Percentiles rank a stretch among this genome's conserved stretches.
Conservation (phyloP, 352 stramenopile species). For the Phytophthora pluvialis region DNA sequence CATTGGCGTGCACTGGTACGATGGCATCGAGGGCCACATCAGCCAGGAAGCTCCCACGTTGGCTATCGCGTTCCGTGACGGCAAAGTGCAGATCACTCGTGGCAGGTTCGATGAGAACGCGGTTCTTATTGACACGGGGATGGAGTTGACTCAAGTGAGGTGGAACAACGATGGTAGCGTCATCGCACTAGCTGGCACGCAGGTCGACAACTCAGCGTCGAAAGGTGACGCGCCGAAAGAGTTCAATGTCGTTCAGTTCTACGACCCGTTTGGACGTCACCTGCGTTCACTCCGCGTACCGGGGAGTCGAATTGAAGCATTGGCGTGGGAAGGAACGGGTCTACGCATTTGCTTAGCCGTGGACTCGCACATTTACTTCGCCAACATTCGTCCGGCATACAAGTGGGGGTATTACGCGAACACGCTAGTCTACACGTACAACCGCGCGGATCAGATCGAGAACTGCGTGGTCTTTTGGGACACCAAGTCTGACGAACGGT, state of each 20-base stretch:
- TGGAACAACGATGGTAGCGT: slow-evolving; percentile 95
- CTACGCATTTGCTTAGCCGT: slow-evolving; percentile 93
- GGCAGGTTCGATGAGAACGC: slow-evolving; percentile 87
- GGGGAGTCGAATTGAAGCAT: slow-evolving; percentile 81
- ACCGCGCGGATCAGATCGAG: slow-evolving; percentile 87
- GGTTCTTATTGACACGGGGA: slow-evolving; percentile 92
- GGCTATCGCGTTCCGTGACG: slow-evolving; percentile 92
- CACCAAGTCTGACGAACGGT: slow-evolving; percentile 85
- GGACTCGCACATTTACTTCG: slow-evolving; percentile 96
- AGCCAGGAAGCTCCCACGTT: slow-evolving; percentile 90
- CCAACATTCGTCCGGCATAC: slow-evolving; percentile 93
- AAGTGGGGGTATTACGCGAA: slow-evolving; percentile 91
- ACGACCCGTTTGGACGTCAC: slow-evolving; percentile 87
- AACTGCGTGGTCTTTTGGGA: slow-evolving; percentile 94
- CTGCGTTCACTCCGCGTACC: slow-evolving; percentile 91
- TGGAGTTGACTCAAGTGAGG: slow-evolving; percentile 80
- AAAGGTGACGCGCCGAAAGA: slow-evolving; percentile 55
- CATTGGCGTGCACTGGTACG: slow-evolving; percentile 86
- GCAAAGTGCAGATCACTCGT: slow-evolving; percentile 91
- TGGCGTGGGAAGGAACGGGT: slow-evolving; percentile 93
- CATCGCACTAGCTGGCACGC: slow-evolving; percentile 84
- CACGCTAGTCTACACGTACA: slow-evolving; percentile 93
- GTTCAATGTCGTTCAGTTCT: slow-evolving; percentile 93
- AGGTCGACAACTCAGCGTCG: slow-evolving; percentile 41
- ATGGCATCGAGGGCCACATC: slow-evolving; percentile 89